Base-by-base conservation (phyloP, 176 grass and related monocot genomes). In the Zea luxurians region DNA sequence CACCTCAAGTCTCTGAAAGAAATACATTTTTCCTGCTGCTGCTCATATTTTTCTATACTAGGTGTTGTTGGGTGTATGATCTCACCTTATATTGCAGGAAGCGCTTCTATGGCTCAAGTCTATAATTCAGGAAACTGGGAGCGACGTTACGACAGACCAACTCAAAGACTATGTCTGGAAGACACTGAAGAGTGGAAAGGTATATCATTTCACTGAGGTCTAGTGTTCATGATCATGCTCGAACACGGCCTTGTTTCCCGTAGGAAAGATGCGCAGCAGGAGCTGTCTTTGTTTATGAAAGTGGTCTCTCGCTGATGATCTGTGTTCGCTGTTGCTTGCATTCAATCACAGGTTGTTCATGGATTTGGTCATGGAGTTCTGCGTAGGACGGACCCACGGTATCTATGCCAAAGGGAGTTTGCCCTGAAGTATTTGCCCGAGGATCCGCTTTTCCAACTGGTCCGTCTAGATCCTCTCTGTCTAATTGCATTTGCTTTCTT, bases 171-270 rank as follows among this genome's bases (percentile, higher is more conserved):
- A 89, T 79, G 87, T 99, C 37, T 99, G 90, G 92, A 99, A 95
- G 82, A 99, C 96, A 76, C 84, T 99, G 21, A 99, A 99, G 71
- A 95, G 92, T 82, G 96, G 96, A 89, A 99, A 99, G 92, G 96
- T 99, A 63, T n/a, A 69, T 79, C 17, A 74, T 36, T 79, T 75
- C 27, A 75, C 20, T 18, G 18, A 62, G 61, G 0, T 47, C 18
- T 52, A 36, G 9, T 48, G 66, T 45, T 75, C 79, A 36, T 54
- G 58, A 74, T 47, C n/a, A 12, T 49, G 67, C 53, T 68, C 0
- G 49, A 75, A 52, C 10, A 8, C 21, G 7, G 21, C 7, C 49
- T 7, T 71, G 4, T 61, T 61, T 34, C 59, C 21, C 10, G 5
- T 11, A 60, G 8, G 58, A 61, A 58, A 20, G 15, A 15, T 58